Evolutionary conservation across 2,329 filamentous ascomycete genomes (phyloP).

Genomic region (Diaporthe citriasiana): DNA sequence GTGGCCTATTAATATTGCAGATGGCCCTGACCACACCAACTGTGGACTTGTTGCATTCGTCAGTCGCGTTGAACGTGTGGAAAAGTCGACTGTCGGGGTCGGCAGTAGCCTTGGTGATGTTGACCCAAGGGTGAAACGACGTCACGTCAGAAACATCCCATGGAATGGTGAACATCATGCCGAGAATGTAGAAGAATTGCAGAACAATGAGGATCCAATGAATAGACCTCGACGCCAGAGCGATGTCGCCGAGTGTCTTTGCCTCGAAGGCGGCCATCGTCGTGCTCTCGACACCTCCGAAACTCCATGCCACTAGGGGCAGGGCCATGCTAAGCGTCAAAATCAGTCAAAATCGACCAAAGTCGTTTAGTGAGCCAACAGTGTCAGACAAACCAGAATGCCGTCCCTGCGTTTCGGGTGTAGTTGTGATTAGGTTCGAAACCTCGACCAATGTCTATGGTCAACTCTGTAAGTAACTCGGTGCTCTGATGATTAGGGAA

Average conservation of each 20-base stretch:
- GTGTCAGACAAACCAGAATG: constrained; percentile 30
- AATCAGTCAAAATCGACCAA: neutral
- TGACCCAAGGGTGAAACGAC: constrained; percentile 14
- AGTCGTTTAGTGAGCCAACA: neutral
- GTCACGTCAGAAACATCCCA: constrained; percentile 34
- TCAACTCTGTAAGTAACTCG: too few relatives aligned
- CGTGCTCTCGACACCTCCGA: constrained; percentile 43
- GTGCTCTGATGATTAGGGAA: too few relatives aligned
- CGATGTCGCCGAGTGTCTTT: constrained; percentile 36
- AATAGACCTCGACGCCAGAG: constrained; percentile 39
- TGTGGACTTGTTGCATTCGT: constrained; percentile 2
- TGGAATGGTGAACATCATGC: constrained; percentile 39
- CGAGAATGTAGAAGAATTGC: constrained; percentile 39
- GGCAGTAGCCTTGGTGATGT: neutral
- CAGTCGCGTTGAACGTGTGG: neutral
- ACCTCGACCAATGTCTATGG: constrained; percentile 29
- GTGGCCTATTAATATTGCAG: neutral
- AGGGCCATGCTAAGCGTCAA: constrained; percentile 36
- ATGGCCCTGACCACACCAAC: neutral
- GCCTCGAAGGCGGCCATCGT: constrained; percentile 45
- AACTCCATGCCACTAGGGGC: constrained; percentile 42
- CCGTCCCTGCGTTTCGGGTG: constrained; percentile 15
- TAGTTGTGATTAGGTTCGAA: constrained; percentile 21
- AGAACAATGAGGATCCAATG: constrained; percentile 39
- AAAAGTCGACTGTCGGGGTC: neutral